A percentile compares a stretch with the other conserved stretches of the same genome.
These are phyloP conservation scores for Microbotryum saponariae DNA, from an alignment of 1,284 basidiomycete genomes.

Conservation along the genomic window DNA sequence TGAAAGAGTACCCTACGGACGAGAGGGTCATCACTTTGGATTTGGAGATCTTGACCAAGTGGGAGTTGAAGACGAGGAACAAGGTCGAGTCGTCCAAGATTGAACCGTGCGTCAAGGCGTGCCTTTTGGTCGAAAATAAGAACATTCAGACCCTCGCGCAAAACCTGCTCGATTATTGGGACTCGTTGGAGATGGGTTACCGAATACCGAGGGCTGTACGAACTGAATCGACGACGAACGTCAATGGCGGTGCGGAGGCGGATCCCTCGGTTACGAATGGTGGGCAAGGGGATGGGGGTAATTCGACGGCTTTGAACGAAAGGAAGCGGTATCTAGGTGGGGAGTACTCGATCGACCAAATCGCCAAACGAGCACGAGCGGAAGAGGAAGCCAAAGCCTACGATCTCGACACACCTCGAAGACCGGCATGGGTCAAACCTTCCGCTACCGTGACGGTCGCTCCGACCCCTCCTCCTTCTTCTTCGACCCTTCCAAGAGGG, in stretches of 20 bases:
- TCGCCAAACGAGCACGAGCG: slow-evolving; percentile 22
- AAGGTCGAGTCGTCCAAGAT: slow-evolving; percentile 87
- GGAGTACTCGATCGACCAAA: slow-evolving; percentile 13
- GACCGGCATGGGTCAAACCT: slow-evolving; percentile 21
- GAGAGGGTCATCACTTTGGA: slow-evolving; percentile 60
- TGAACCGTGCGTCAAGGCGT: slow-evolving; percentile 55
- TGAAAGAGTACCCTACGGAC: slow-evolving; percentile 71
- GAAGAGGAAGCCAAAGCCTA: slow-evolving; percentile 17
- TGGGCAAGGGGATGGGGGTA: too few relatives aligned
- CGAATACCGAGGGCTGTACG: slow-evolving; percentile 62
- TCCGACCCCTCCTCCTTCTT: not conserved
- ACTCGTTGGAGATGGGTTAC: slow-evolving; percentile 63
- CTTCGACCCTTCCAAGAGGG: slow-evolving; percentile 14
- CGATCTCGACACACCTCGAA: not conserved
- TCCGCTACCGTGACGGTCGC: slow-evolving; percentile 14
- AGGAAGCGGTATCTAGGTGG: slow-evolving; percentile 12
- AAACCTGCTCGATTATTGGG: slow-evolving; percentile 66
- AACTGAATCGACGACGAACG: slow-evolving; percentile 1
- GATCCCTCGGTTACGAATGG: too few relatives aligned
- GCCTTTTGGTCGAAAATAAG: slow-evolving; percentile 48
- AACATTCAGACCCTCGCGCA: slow-evolving; percentile 52
- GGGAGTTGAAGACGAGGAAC: slow-evolving; percentile 82
- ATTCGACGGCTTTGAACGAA: too few relatives aligned
- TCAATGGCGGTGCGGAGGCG: too few relatives aligned
- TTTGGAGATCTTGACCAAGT: slow-evolving; percentile 61